Evolutionary conservation across 805 yeast species (phyloP), one percentile per base, ranked within the genome.

Genomic region (Metschnikowia arizonensis): DNA sequence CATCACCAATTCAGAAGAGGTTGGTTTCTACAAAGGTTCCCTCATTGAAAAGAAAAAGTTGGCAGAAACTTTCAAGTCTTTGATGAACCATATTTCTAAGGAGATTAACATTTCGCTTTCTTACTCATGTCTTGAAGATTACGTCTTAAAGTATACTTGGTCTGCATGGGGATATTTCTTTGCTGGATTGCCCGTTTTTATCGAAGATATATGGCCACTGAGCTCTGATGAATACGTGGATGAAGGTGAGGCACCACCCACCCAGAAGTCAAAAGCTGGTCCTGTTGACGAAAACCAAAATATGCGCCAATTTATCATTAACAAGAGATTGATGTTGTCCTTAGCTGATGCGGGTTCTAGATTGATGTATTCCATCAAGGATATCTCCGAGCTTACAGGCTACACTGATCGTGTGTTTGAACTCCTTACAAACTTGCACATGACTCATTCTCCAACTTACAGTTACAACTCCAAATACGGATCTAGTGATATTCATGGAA

Each of bases 271-370:
- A 5, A 42, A 45, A 55, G 48, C 46, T 33, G 49, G 39, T 5
- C 52, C 52, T 11, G 60, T 68, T 9, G 68, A 68, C 48, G 82
- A 65, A 56, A 76, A 79, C 47, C 74, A 73, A 46, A 83, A 82
- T 57, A 88, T 90, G 88, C 83, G 88, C 56, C 88, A 86, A 54
- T 90, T 89, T 56, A 83, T 90, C 56, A 89, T 88, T 44, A 90
- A 90, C 71, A 90, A 90, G 68, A 77, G 98, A 58, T 74, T 90
- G 52, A 83, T 90, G 86, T 75, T 90, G 53, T 84, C 93, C 3
- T 74, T 90, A 61, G 96, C 97, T 4, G 98, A 90, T 67, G 96
- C 98, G 0, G 97, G 97, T 4, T 85, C 95, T 11, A 75, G 97
- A 54, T 76, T 90, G 66, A 89, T 90, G 96, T 88, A 88, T 64